Conservation (phyloP, 345 rosid species). For the Brassica juncea region DNA sequence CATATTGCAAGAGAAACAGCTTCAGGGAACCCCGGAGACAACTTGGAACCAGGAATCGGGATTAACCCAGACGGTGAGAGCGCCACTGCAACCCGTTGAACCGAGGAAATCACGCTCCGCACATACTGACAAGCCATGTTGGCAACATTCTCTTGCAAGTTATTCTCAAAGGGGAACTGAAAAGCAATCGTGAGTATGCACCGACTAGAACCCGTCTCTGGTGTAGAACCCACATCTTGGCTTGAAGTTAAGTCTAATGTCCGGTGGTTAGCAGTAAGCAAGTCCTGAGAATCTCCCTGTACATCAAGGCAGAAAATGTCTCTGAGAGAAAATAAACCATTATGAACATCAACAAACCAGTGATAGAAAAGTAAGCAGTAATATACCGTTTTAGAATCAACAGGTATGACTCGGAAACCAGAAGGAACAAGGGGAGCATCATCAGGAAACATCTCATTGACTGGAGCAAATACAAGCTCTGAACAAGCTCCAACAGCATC, state of each 20-base stretch:
- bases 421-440: constrained; percentile 97
- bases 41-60: constrained; percentile 65
- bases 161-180: constrained; percentile 92
- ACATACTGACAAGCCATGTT: constrained; percentile 94
- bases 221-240: constrained; percentile 77
- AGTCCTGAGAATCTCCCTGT: constrained; percentile 69
- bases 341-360: not conserved
- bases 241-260: constrained; percentile 92
- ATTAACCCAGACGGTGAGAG: constrained; percentile 81
- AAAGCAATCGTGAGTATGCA: constrained; percentile 94
- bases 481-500: constrained; percentile 90
- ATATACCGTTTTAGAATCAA: constrained; percentile 88
- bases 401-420: constrained; percentile 90
- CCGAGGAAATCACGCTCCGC: constrained; percentile 86
- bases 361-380: not conserved
- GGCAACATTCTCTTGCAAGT: constrained; percentile 87
- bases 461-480: constrained; percentile 92
- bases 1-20: constrained; percentile 87
- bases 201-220: constrained; percentile 52
- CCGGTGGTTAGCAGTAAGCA: constrained; percentile 50
- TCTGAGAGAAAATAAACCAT: not conserved
- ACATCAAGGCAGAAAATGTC: constrained; percentile 10
- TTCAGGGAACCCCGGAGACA: constrained; percentile 87
- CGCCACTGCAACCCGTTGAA: constrained; percentile 96
- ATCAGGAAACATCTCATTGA: constrained; percentile 97